Conservation (phyloP, 2,329 filamentous ascomycete species). For the Cadophora luteo-olivacea region DNA sequence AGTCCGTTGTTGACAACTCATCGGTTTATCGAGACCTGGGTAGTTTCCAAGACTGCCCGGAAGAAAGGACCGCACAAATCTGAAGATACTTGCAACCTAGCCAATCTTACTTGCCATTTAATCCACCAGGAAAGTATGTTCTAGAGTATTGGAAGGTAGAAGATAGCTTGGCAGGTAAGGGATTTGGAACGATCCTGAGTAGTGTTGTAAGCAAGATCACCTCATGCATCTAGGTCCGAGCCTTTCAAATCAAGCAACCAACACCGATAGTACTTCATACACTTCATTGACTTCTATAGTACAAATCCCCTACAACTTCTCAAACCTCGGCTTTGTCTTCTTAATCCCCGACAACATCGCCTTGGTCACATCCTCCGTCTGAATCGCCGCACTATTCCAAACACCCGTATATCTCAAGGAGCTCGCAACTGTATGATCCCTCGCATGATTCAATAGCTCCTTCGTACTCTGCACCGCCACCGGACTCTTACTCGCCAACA, state of each 20-base stretch:
- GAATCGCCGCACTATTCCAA: conserved; percentile 86
- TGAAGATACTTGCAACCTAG: too few relatives aligned
- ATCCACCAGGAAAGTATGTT: too few relatives aligned
- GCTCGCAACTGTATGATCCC: conserved; percentile 79
- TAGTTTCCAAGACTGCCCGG: too few relatives aligned
- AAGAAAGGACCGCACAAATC: too few relatives aligned
- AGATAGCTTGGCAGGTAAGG: too few relatives aligned
- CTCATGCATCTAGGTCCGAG: too few relatives aligned
- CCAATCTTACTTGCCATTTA: too few relatives aligned
- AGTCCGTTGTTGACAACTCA: too few relatives aligned
- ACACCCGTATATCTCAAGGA: conserved; percentile 83
- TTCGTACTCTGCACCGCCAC: conserved; percentile 89
- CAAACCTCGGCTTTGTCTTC: conserved; percentile 82
- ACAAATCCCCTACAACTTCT: conserved; percentile 68
- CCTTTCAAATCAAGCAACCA: neutral
- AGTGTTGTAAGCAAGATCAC: too few relatives aligned
- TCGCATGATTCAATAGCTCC: conserved; percentile 81
- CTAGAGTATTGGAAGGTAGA: too few relatives aligned
- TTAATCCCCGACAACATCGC: conserved; percentile 79
- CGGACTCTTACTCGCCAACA: conserved; percentile 82
- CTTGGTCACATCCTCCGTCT: conserved; percentile 77
- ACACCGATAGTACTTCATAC: neutral
- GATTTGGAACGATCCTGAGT: too few relatives aligned
- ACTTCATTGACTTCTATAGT: neutral
- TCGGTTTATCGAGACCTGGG: too few relatives aligned